Percentiles rank a stretch among this genome's conserved stretches.
Evolutionary conservation across 345 rosid species (phyloP).

Genomic region (Arabis alpina): DNA sequence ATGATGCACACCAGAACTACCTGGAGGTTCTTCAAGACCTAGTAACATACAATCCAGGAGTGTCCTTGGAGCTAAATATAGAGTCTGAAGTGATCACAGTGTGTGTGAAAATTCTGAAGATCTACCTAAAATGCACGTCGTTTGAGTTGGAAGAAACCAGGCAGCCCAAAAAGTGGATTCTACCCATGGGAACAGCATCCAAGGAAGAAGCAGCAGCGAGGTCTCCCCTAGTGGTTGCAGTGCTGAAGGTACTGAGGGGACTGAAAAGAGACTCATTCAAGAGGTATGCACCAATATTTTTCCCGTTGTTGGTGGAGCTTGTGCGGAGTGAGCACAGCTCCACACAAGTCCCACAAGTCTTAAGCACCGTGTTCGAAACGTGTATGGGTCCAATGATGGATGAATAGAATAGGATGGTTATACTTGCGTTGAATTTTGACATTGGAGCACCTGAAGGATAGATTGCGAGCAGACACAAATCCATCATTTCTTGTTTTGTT

Average conservation of each 20-base stretch:
- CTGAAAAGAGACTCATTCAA: conserved; percentile 60
- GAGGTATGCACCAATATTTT: conserved; percentile 56
- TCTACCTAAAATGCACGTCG: conserved; percentile 63
- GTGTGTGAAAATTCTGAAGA: conserved; percentile 62
- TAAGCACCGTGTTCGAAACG: conserved; percentile 66
- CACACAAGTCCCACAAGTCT: conserved; percentile 66
- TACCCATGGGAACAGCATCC: conserved; percentile 67
- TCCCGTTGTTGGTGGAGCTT: conserved; percentile 80
- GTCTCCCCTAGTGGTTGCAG: conserved; percentile 63
- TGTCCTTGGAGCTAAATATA: conserved; percentile 54
- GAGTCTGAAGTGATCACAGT: conserved; percentile 61
- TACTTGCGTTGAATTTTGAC: conserved; percentile 18
- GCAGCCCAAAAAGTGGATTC: conserved; percentile 58
- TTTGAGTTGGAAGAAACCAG: conserved; percentile 40
- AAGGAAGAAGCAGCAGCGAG: conserved; percentile 88
- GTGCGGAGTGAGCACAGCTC: conserved; percentile 87
- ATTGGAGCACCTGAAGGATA: conserved; percentile 24
- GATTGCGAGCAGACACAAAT: conserved; percentile 29
- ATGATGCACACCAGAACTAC: conserved; percentile 74
- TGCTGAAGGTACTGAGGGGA: conserved; percentile 57
- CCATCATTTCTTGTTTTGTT: background rate
- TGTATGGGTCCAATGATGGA: conserved; percentile 70
- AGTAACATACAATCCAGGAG: conserved; percentile 47
- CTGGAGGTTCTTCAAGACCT: conserved; percentile 66
- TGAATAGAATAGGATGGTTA: conserved; percentile 30